Evolutionary conservation across 2,329 filamentous ascomycete genomes (phyloP).

Genomic region (Calonectria hongkongensis): DNA sequence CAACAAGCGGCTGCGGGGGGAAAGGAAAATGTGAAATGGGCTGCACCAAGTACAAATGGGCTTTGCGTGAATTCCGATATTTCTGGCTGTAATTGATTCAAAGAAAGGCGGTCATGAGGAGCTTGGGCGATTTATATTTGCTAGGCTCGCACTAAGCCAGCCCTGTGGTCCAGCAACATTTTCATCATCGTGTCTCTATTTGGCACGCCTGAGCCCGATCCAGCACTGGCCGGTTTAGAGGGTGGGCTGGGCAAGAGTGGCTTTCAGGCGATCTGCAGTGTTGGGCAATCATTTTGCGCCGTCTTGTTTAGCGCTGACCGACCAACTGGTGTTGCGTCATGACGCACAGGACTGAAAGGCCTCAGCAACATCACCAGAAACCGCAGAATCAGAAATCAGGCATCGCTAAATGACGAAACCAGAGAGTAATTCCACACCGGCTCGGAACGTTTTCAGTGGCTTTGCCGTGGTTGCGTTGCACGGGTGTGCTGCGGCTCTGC

Average conservation of each 20-base stretch:
- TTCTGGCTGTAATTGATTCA: not conserved
- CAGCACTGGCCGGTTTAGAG: not conserved
- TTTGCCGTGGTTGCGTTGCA: not conserved
- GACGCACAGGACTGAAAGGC: slow-evolving; percentile 3
- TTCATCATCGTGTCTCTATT: slow-evolving; percentile 1
- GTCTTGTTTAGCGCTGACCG: slow-evolving; percentile 3
- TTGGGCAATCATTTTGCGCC: not conserved
- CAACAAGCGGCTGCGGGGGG: too few species aligned
- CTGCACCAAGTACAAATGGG: not conserved
- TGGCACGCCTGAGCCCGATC: not conserved
- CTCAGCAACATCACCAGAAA: not conserved
- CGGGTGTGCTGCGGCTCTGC: not conserved
- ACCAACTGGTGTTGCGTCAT: slow-evolving; percentile 4
- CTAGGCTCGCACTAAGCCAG: not conserved
- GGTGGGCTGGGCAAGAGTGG: not conserved
- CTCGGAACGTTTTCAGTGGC: not conserved
- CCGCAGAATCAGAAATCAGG: not conserved
- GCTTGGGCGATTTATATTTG: not conserved
- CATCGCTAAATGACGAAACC: not conserved
- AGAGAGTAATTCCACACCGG: not conserved
- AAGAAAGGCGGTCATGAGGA: not conserved
- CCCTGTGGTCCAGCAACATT: not conserved
- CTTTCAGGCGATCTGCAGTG: not conserved
- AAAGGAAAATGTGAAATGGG: not conserved
- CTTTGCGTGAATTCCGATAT: too few species aligned